Conservation (phyloP, 2,329 filamentous ascomycete genomes). For the Xylariaceae sp. region DNA sequence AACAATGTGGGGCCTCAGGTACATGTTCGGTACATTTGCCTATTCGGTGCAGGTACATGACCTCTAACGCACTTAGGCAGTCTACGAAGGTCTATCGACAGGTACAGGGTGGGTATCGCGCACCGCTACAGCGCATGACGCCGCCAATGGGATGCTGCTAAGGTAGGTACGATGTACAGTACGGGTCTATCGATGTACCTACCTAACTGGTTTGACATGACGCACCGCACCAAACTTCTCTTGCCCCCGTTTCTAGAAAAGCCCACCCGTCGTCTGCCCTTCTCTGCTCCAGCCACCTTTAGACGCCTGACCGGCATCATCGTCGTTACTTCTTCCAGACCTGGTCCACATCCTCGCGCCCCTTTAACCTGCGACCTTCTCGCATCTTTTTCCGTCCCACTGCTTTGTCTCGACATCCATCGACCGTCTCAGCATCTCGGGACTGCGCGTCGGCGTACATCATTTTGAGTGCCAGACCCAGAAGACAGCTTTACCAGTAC, state of each 20-base stretch:
- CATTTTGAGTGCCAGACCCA: not conserved
- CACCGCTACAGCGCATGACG: not conserved
- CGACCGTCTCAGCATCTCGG: not conserved
- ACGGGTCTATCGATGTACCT: not conserved
- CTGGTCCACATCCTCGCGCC: slow-evolving; percentile 3
- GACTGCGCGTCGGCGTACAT: slow-evolving; percentile 4
- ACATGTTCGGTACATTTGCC: too few relatives aligned
- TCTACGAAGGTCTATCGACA: not conserved
- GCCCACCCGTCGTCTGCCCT: slow-evolving; percentile 5
- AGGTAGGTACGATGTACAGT: not conserved
- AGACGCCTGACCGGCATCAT: slow-evolving; percentile 9
- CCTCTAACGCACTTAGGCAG: too few relatives aligned
- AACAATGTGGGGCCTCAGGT: not conserved
- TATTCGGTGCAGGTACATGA: too few relatives aligned
- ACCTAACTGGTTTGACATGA: slow-evolving; percentile 6
- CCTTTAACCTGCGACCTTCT: not conserved
- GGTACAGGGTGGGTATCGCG: not conserved
- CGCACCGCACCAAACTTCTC: slow-evolving; percentile 13
- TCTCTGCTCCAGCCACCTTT: slow-evolving; percentile 11
- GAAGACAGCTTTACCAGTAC: not conserved
- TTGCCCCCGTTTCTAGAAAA: slow-evolving; percentile 6
- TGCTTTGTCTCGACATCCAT: not conserved
- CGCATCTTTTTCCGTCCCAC: not conserved
- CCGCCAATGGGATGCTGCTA: not conserved
- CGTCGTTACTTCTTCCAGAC: slow-evolving; percentile 13